Evolutionary conservation across 345 rosid species (phyloP), one percentile per base, ranked within the genome.

Genomic region (Camelina sativa): DNA sequence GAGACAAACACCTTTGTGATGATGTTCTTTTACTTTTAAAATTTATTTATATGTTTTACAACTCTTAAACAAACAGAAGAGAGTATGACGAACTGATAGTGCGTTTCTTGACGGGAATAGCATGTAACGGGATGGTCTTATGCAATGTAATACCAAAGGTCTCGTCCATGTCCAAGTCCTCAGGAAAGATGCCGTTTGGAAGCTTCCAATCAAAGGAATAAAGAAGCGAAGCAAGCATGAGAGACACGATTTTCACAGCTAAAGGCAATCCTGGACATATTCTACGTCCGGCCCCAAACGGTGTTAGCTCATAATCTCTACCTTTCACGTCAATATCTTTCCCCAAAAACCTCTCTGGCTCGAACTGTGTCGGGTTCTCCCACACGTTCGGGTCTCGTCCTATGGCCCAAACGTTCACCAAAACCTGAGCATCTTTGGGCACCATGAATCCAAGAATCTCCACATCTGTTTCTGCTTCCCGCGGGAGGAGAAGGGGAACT

Each of bases 211-310:
- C 63, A 44, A 66, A 74, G 16, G 28, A 54, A 32, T 65, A 52
- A 5, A 66, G 72, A 74, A 74, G 72, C 44, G 71, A 74, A 3
- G 67, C 75, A 50, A 71, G 67, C 59, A 71, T 53, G 0, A 50
- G 11, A 48, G 40, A 17, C 51, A 71, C 22, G 9, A 59, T 50
- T 5, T 13, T 60, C 15, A 71, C 7, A 59, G 75, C 67, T 67
- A 71, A 47, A 5, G 75, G 19, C 8, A 50, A 4, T 9, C 67
- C 75, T 1, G 75, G 75, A 9, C 75, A 71, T 2, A 71, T 48
- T 16, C 75, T 71, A 2, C 75, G 75, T 59, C 75, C 67, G 0
- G 67, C 22, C 50, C 75, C 75, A 37, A 71, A 60, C 5, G 67
- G 75, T 16, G 56, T 60, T 4, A 71, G 25, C 38, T 71, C 60